These are phyloP conservation scores for Penicillium fuscoglaucum DNA, from an alignment of 2,329 filamentous ascomycete species.

Conservation along the genomic window DNA sequence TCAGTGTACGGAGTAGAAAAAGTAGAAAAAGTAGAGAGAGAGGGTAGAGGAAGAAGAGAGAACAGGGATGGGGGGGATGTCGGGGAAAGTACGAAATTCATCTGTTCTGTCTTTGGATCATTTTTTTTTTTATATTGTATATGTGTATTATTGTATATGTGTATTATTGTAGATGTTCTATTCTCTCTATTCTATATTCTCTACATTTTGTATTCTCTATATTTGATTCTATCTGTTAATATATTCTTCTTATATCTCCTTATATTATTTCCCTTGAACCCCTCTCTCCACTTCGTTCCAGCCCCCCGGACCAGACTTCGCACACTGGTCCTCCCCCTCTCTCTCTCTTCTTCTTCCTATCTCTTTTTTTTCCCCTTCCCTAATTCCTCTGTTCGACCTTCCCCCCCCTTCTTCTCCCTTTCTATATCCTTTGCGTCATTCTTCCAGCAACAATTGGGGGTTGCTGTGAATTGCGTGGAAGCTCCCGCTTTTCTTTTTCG, in stretches of 20 bases:
- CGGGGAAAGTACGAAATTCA: background rate
- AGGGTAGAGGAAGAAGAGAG: background rate
- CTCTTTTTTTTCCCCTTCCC: background rate
- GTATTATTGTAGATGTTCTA: background rate
- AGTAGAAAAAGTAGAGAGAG: background rate
- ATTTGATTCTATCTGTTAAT: no score
- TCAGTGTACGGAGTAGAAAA: background rate
- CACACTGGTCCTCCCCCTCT: constrained; percentile 14
- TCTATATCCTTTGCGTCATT: background rate
- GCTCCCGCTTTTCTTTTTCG: constrained; percentile 12
- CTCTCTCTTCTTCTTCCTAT: constrained; percentile 4
- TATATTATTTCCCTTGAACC: constrained; percentile 1
- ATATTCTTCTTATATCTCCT: background rate
- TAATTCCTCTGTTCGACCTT: background rate
- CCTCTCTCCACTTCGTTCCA: constrained; percentile 23
- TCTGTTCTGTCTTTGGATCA: background rate
- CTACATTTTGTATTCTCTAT: no score
- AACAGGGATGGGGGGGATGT: background rate
- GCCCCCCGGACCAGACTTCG: constrained; percentile 23
- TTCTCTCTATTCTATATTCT: background rate
- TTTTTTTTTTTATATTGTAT: background rate
- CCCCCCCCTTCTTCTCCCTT: background rate
- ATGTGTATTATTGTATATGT: no score
- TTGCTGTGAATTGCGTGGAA: constrained; percentile 9
- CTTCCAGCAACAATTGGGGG: constrained; percentile 6